Evolutionary conservation across 805 yeast genomes (phyloP).

Genomic region (Nakazawaea ishiwadae): DNA sequence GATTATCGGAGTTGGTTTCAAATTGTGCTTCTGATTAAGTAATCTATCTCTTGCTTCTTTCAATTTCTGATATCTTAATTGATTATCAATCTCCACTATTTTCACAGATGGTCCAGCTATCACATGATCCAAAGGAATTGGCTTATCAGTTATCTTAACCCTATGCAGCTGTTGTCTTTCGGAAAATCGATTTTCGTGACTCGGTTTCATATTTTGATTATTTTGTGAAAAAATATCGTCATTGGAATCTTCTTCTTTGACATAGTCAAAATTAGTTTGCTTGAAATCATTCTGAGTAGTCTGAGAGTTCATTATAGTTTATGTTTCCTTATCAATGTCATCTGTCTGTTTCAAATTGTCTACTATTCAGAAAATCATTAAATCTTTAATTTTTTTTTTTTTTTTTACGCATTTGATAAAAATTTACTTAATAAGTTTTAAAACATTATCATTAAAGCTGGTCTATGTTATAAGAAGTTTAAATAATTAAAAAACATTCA

Average conservation of each 20-base stretch:
- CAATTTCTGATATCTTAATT: constrained; percentile 1
- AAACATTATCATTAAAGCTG: too few relatives aligned
- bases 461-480: too few relatives aligned
- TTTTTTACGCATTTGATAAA: too few relatives aligned
- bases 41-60: constrained; percentile 8
- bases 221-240: background rate
- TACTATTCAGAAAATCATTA: background rate
- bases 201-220: background rate
- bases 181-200: too few relatives aligned
- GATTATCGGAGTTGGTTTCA: constrained; percentile 1
- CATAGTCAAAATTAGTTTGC: constrained; percentile 8
- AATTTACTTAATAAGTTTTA: too few relatives aligned
- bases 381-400: too few relatives aligned
- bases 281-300: constrained; percentile 1
- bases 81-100: constrained; percentile 1
- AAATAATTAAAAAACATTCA: background rate
- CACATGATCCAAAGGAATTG: constrained; percentile 10
- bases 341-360: background rate
- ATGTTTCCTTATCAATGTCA: background rate
- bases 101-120: background rate
- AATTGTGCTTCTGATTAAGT: background rate
- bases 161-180: background rate
- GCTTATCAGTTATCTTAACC: constrained; percentile 7
- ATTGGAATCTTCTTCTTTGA: constrained; percentile 1
- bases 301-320: background rate